These are phyloP conservation scores for Paraphoma sp. DNA, from an alignment of 2,329 filamentous ascomycete species.

Conservation along the genomic window DNA sequence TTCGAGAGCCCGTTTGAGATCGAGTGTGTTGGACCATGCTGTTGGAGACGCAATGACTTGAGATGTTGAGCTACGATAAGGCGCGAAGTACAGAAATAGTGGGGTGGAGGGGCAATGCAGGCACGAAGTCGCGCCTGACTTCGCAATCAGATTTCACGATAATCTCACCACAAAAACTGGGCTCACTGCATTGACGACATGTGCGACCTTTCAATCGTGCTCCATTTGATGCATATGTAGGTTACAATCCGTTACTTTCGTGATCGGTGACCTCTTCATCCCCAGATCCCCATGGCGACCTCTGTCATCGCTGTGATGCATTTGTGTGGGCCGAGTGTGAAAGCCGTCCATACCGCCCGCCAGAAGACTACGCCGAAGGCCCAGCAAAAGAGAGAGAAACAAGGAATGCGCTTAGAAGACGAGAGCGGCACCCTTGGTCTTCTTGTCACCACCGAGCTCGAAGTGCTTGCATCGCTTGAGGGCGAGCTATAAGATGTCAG, in stretches of 20 bases:
- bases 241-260: conserved; percentile 47
- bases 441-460: conserved; percentile 99
- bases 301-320: conserved; percentile 38
- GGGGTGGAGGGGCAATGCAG: conserved; percentile 29
- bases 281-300: conserved; percentile 35
- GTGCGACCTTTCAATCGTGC: conserved; percentile 45
- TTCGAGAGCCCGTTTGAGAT: background rate
- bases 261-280: conserved; percentile 43
- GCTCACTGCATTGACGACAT: background rate
- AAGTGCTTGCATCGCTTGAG: conserved; percentile 99
- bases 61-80: background rate
- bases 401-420: conserved; percentile 84
- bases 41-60: background rate
- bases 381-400: conserved; percentile 49
- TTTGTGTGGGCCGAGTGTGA: conserved; percentile 41
- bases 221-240: conserved; percentile 51
- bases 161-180: background rate
- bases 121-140: background rate
- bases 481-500: conserved; percentile 77
- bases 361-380: conserved; percentile 48
- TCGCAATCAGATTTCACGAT: no score
- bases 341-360: conserved; percentile 44
- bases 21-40: background rate
- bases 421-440: conserved; percentile 99
- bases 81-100: conserved; percentile 15